A percentile compares a stretch with the other conserved stretches of the same genome.
phyloP scores from a whole-genome alignment of 441 rosid genomes.

The Melastoma candidum region DNA sequence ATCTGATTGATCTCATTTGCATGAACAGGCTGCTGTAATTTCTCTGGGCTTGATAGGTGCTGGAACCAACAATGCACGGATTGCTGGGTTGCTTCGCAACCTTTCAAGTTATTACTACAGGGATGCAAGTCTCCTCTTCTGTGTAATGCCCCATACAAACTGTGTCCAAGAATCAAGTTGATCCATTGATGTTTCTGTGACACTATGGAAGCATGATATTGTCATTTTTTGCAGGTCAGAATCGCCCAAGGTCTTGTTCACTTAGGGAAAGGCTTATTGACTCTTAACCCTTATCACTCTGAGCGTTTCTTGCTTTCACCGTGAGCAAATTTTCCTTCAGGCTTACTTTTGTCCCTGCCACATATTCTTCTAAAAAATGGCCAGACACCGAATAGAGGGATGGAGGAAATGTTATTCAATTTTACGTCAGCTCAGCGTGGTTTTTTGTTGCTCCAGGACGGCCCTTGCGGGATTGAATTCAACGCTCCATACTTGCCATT shows the following conservation, averaged over 20 bases:
- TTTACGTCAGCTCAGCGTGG: slow-evolving; percentile 3
- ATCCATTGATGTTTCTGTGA: neutral
- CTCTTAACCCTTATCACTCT: slow-evolving; percentile 86
- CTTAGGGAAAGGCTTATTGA: slow-evolving; percentile 88
- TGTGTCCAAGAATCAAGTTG: neutral
- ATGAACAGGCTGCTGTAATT: slow-evolving; percentile 71
- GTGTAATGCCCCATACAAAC: slow-evolving; percentile 37
- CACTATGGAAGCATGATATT: slow-evolving; percentile 10
- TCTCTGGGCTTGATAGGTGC: slow-evolving; percentile 94
- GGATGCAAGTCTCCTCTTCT: slow-evolving; percentile 79
- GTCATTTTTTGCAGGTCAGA: slow-evolving; percentile 49
- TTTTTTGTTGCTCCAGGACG: slow-evolving; percentile 30
- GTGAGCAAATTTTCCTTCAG: slow-evolving; percentile 33
- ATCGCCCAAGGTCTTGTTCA: slow-evolving; percentile 94
- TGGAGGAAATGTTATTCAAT: neutral
- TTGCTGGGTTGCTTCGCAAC: slow-evolving; percentile 93
- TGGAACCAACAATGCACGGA: slow-evolving; percentile 90
- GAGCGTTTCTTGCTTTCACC: slow-evolving; percentile 80
- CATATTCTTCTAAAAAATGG: too few relatives aligned
- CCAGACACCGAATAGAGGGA: neutral
- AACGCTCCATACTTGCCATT: slow-evolving; percentile 72
- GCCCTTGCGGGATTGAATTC: slow-evolving; percentile 85
- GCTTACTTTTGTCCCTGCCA: too few relatives aligned
- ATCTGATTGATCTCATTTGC: slow-evolving; percentile 15
- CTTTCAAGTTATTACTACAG: slow-evolving; percentile 87